Evolutionary conservation across 2,329 filamentous ascomycete genomes (phyloP).

Genomic region (Aureobasidium zeae): DNA sequence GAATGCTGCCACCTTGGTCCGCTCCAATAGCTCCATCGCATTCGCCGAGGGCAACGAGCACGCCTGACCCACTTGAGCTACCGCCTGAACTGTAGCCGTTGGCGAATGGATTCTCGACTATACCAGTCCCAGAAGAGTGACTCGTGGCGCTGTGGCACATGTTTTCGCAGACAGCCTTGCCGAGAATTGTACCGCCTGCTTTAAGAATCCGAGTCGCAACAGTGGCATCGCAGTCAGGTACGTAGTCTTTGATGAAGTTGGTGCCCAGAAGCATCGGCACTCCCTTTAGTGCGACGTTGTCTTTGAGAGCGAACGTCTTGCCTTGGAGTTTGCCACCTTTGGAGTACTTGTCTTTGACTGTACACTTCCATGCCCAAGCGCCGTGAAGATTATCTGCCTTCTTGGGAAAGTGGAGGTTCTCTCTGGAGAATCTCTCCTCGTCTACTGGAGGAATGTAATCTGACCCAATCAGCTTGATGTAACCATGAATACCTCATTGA

Average conservation of each 20-base stretch:
- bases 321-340: conserved; percentile 27
- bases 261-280: conserved; percentile 39
- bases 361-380: conserved; percentile 38
- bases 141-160: conserved; percentile 37
- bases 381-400: conserved; percentile 30
- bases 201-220: conserved; percentile 36
- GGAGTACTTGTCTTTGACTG: conserved; percentile 26
- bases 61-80: conserved; percentile 27
- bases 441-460: conserved; percentile 30
- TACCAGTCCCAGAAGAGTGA: conserved; percentile 36
- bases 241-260: conserved; percentile 24
- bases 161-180: conserved; percentile 42
- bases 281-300: conserved; percentile 39
- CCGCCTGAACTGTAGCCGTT: conserved; percentile 30
- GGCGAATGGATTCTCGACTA: conserved; percentile 35
- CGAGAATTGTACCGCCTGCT: conserved; percentile 34
- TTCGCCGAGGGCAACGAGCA: conserved; percentile 26
- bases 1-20: conserved; percentile 24
- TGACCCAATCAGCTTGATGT: neutral
- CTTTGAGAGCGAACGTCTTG: conserved; percentile 36
- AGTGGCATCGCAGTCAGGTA: conserved; percentile 37
- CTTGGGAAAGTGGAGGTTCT: conserved; percentile 29
- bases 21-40: conserved; percentile 30
- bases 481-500: no score
- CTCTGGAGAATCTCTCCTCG: conserved; percentile 29